Percentiles rank a stretch among this genome's conserved stretches.
Evolutionary conservation across 2,329 filamentous ascomycete species (phyloP).

Genomic region (Claviceps quebecensis): DNA sequence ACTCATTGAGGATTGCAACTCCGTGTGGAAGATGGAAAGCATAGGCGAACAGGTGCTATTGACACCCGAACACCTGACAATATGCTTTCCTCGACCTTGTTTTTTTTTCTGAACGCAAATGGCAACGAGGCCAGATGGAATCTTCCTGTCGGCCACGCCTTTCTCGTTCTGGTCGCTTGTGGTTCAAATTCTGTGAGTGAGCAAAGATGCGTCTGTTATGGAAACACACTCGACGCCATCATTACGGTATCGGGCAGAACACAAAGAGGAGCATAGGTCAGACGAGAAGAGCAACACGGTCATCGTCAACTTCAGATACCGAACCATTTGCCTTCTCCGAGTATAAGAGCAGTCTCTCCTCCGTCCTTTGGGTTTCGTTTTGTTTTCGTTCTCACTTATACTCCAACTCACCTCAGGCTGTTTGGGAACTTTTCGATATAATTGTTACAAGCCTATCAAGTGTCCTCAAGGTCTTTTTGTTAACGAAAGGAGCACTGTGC

Average conservation of each 20-base stretch:
- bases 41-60: too few species aligned
- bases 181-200: not conserved
- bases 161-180: not conserved
- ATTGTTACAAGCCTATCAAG: not conserved
- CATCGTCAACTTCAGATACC: not conserved
- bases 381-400: not conserved
- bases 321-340: not conserved
- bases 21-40: too few species aligned
- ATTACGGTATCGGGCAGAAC: not conserved
- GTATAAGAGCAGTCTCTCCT: not conserved
- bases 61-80: too few species aligned
- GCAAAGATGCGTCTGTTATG: not conserved
- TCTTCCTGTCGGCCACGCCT: not conserved
- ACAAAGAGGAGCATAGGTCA: not conserved
- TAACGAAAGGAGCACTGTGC: not conserved
- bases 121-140: too few species aligned
- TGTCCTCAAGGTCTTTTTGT: not conserved
- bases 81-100: too few species aligned
- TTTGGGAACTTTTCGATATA: not conserved
- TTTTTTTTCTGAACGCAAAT: too few species aligned
- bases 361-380: not conserved
- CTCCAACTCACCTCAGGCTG: not conserved
- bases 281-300: not conserved
- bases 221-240: not conserved
- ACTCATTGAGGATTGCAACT: too few species aligned